phyloP scores from a whole-genome alignment of 176 grass and related monocot genomes.

The Poa annua region DNA sequence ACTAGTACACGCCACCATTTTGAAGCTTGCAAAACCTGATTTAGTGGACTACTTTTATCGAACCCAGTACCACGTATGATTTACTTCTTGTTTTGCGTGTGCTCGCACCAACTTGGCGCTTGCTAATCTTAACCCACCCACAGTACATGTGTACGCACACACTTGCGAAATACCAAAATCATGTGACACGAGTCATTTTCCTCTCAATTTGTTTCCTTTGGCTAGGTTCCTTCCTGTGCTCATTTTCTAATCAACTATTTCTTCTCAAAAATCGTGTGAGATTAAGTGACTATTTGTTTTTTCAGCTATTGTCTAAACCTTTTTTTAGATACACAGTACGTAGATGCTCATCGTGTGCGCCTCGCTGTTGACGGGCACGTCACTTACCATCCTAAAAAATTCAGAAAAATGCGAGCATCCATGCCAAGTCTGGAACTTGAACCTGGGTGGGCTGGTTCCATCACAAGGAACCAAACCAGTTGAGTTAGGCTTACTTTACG shows the following conservation, averaged over 20 bases:
- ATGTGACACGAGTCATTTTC: slow-evolving; percentile 54
- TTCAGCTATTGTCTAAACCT: too few species aligned
- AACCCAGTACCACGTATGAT: too few species aligned
- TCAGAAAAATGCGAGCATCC: too few species aligned
- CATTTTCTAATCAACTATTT: background rate
- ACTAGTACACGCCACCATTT: background rate
- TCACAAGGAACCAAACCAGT: too few species aligned
- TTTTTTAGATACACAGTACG: too few species aligned
- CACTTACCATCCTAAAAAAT: too few species aligned
- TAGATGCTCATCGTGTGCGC: too few species aligned
- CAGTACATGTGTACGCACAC: background rate
- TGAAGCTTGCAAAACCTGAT: slow-evolving; percentile 15
- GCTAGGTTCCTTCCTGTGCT: background rate
- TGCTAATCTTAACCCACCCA: slow-evolving; percentile 3
- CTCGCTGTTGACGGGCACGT: too few species aligned
- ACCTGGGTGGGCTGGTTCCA: too few species aligned
- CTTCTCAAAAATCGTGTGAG: background rate
- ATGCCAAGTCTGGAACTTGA: too few species aligned
- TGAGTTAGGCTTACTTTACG: too few species aligned
- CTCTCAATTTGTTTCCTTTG: background rate
- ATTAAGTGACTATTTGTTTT: too few species aligned
- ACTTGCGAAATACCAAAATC: slow-evolving; percentile 46
- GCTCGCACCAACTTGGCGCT: background rate
- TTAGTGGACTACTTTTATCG: background rate
- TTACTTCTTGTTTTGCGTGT: background rate